phyloP scores from a whole-genome alignment of 768 basidiomycete genomes.

The Panaeolus papilionaceus region DNA sequence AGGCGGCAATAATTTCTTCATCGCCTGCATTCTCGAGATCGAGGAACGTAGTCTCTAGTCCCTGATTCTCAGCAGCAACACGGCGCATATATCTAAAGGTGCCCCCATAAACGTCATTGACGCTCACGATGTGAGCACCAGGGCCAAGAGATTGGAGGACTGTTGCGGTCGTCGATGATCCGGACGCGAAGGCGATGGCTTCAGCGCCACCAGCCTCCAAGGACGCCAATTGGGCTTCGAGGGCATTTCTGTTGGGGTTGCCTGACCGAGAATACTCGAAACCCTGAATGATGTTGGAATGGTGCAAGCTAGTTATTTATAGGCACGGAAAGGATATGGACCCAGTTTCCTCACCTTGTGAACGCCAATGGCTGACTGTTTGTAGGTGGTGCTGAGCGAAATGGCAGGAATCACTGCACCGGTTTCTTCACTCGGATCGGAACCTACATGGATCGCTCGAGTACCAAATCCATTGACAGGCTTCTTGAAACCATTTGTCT shows the following conservation, averaged over 20 bases:
- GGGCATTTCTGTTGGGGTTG: slow-evolving; percentile 85
- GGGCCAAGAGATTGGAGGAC: slow-evolving; percentile 77
- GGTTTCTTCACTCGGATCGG: slow-evolving; percentile 70
- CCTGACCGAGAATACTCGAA: slow-evolving; percentile 90
- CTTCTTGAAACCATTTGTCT: slow-evolving; percentile 22
- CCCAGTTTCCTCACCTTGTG: slow-evolving; percentile 51
- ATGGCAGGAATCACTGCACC: slow-evolving; percentile 89
- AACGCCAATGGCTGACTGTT: slow-evolving; percentile 76
- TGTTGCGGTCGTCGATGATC: slow-evolving; percentile 85
- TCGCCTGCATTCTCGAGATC: slow-evolving; percentile 78
- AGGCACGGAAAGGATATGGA: background rate
- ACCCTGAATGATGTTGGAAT: slow-evolving; percentile 49
- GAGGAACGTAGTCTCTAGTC: slow-evolving; percentile 74
- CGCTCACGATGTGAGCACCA: slow-evolving; percentile 79
- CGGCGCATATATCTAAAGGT: slow-evolving; percentile 83
- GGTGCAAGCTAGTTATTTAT: background rate
- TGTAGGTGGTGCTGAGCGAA: slow-evolving; percentile 89
- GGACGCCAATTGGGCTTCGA: slow-evolving; percentile 79
- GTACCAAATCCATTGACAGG: slow-evolving; percentile 70
- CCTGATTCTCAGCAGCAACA: slow-evolving; percentile 67
- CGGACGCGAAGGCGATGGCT: slow-evolving; percentile 83
- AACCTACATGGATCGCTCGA: slow-evolving; percentile 87
- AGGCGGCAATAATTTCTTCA: slow-evolving; percentile 62
- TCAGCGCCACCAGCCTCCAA: slow-evolving; percentile 79
- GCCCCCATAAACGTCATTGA: slow-evolving; percentile 96